Evolutionary conservation across 805 yeast species (phyloP).

Genomic region (Teunomyces pallodes): DNA sequence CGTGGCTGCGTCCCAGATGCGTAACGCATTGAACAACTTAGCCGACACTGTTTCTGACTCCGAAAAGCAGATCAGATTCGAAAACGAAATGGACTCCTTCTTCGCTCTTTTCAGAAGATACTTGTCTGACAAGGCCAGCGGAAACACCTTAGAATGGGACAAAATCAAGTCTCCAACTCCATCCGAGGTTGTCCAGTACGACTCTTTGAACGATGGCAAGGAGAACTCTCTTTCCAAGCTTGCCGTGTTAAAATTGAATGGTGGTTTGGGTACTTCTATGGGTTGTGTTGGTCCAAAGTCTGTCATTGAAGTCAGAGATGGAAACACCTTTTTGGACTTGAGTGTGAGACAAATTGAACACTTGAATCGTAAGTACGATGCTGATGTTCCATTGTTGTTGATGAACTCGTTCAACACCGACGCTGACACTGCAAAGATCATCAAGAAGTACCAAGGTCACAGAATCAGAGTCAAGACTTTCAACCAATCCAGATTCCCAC

Average conservation of each 20-base stretch:
- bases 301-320: slow-evolving; percentile 97
- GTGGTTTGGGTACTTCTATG: slow-evolving; percentile 99
- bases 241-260: slow-evolving; percentile 94
- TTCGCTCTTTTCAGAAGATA: slow-evolving; percentile 92
- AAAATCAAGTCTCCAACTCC: slow-evolving; percentile 87
- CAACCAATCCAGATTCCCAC: slow-evolving; percentile 97
- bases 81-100: slow-evolving; percentile 90
- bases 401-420: slow-evolving; percentile 99
- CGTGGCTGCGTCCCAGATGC: slow-evolving; percentile 96
- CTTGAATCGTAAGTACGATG: slow-evolving; percentile 82
- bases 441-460: slow-evolving; percentile 95
- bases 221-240: slow-evolving; percentile 57
- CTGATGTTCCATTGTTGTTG: slow-evolving; percentile 92
- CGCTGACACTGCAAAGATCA: slow-evolving; percentile 89
- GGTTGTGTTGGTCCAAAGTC: slow-evolving; percentile 99
- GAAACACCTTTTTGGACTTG: slow-evolving; percentile 93
- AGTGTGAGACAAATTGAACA: slow-evolving; percentile 96
- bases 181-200: slow-evolving; percentile 85
- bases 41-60: slow-evolving; percentile 72
- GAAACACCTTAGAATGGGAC: slow-evolving; percentile 88
- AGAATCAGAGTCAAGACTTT: slow-evolving; percentile 92
- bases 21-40: slow-evolving; percentile 87
- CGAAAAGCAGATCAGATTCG: slow-evolving; percentile 58
- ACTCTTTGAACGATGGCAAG: slow-evolving; percentile 35
- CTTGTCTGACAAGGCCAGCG: slow-evolving; percentile 82